A percentile compares a stretch with the other conserved stretches of the same genome.
Conservation (phyloP, 345 rosid genomes). For the Clausena lansium region DNA sequence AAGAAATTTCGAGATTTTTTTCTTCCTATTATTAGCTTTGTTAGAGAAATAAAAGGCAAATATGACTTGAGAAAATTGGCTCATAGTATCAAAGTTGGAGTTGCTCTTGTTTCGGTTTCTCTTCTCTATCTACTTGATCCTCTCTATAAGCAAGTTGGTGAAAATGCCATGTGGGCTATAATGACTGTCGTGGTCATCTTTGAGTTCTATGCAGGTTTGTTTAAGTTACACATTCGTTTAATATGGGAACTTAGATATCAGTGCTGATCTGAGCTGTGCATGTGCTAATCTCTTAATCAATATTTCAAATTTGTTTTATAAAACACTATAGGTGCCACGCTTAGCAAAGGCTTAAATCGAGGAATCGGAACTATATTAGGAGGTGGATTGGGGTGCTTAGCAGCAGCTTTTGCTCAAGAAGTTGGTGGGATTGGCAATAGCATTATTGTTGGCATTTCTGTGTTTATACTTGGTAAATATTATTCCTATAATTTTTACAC, state of each 20-base stretch:
- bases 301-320: background rate
- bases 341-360: slow-evolving; percentile 68
- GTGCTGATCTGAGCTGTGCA: no score
- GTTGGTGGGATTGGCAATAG: slow-evolving; percentile 46
- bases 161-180: slow-evolving; percentile 80
- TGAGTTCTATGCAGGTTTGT: slow-evolving; percentile 68
- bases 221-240: no score
- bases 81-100: slow-evolving; percentile 66
- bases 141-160: slow-evolving; percentile 53
- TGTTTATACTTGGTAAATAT: slow-evolving; percentile 48
- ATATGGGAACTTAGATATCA: no score
- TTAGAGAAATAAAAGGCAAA: slow-evolving; percentile 18
- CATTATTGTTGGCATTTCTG: slow-evolving; percentile 37
- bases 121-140: slow-evolving; percentile 58
- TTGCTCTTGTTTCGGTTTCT: slow-evolving; percentile 59
- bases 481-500: no score
- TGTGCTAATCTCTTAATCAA: no score
- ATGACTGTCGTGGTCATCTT: slow-evolving; percentile 79
- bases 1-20: slow-evolving; percentile 10
- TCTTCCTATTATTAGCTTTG: slow-evolving; percentile 12
- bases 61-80: slow-evolving; percentile 31
- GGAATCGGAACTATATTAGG: slow-evolving; percentile 66
- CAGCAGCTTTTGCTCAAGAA: slow-evolving; percentile 42
- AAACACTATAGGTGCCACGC: slow-evolving; percentile 52
- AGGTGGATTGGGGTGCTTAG: slow-evolving; percentile 56